phyloP scores from a whole-genome alignment of 2,329 filamentous ascomycete species.

The Beauveria sp. region DNA sequence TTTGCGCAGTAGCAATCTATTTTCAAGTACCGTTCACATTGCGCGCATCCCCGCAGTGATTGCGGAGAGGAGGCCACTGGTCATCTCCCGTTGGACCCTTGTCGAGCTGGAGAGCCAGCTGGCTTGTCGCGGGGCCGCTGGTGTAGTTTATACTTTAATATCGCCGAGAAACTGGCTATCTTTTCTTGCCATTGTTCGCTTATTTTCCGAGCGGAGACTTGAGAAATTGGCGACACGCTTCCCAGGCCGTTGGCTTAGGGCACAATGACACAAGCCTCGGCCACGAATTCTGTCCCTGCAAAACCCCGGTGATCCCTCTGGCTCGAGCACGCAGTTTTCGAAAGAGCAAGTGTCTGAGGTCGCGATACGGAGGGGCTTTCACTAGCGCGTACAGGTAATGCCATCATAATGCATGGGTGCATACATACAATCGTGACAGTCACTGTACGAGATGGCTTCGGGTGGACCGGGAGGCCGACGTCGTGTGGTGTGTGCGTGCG shows the following conservation, averaged over 20 bases:
- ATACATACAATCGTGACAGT: not conserved
- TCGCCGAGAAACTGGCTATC: not conserved
- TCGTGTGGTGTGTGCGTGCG: not conserved
- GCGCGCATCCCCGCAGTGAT: conserved; percentile 2
- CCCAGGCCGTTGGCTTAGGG: not conserved
- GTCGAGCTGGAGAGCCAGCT: conserved; percentile 9
- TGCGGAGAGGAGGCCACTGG: conserved; percentile 6
- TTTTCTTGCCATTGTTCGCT: not conserved
- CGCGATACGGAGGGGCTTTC: conserved; percentile 5
- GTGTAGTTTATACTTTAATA: conserved; percentile 1
- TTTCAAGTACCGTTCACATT: not conserved
- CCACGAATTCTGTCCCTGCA: too few species aligned
- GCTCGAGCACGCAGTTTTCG: not conserved
- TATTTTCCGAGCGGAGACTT: not conserved
- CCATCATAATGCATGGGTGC: conserved; percentile 3
- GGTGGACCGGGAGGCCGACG: conserved; percentile 3
- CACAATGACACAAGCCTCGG: not conserved
- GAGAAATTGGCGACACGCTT: not conserved
- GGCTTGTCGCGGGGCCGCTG: not conserved
- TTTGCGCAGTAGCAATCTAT: not conserved
- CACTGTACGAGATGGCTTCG: conserved; percentile 6
- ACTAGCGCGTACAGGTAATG: conserved; percentile 3
- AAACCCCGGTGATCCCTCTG: too few species aligned
- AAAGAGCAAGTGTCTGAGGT: conserved; percentile 2
- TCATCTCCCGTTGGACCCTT: conserved; percentile 1